Evolutionary conservation across 306 rosid genomes (phyloP), one percentile per base, ranked within the genome.

Genomic region (Rosa lucieae): DNA sequence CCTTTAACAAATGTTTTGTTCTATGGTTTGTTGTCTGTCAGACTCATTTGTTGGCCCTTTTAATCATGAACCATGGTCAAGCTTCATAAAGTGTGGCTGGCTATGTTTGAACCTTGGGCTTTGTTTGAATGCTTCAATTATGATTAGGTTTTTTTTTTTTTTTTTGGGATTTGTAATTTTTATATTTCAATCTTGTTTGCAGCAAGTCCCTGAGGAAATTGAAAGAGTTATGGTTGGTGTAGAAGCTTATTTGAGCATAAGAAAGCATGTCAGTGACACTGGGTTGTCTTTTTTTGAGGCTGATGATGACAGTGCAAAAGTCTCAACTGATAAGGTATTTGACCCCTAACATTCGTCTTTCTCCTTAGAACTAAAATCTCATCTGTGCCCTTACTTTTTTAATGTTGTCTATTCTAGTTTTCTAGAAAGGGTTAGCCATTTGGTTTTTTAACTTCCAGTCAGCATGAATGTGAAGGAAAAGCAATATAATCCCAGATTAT

Each of bases 141-240:
- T 59, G 12, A 9, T 11, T 21, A 56, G 2, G n/a, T 39, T 12
- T 39, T 55, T 15, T 37, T 39, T 5, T n/a, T 9, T 46, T 2
- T 14, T 8, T 39, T 13, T 26, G 1, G 29, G 55, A 44, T 42
- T 6, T 44, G 18, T 10, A 21, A 10, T 62, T 5, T 5, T 4
- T 39, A 29, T 59, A 10, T 40, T 29, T 59, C 8, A 35, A 42
- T 40, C 35, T 40, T 39, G 32, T 59, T 75, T 84, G 81, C 99
- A 95, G 99, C 99, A 95, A 95, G 90, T 89, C 79, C 98, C 98
- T 44, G 99, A 93, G 81, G 99, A 93, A 89, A 86, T 95, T 26
- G 99, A 95, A 83, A 88, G 97, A 85, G 97, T 95, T 84, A 90
- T 93, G 92, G 93, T 87, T 75, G 96, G 96, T 49, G 82, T 93